phyloP scores from a whole-genome alignment of 2,329 filamentous ascomycete species.

The Bipolaris zeicola region DNA sequence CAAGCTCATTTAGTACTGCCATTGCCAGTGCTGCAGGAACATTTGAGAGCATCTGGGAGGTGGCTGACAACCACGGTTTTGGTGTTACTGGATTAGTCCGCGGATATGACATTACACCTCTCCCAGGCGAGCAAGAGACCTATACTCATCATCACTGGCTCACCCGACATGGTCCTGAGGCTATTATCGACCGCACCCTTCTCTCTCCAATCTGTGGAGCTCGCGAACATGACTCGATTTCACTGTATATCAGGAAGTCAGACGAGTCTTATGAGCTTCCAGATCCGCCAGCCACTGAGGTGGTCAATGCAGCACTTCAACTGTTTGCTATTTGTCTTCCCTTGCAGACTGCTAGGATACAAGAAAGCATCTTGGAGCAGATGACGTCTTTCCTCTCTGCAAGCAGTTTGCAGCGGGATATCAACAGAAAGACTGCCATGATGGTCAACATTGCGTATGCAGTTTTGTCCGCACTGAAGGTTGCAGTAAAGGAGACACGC shows the following conservation, averaged over 20 bases:
- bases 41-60: slow-evolving; percentile 94
- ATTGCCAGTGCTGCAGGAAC: slow-evolving; percentile 88
- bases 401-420: slow-evolving; percentile 78
- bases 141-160: slow-evolving; percentile 56
- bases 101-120: slow-evolving; percentile 72
- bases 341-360: slow-evolving; percentile 85
- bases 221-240: slow-evolving; percentile 85
- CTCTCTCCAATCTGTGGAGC: slow-evolving; percentile 75
- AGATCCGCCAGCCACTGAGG: slow-evolving; percentile 87
- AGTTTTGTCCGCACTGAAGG: slow-evolving; percentile 78
- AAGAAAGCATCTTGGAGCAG: slow-evolving; percentile 95
- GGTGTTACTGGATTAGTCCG: slow-evolving; percentile 85
- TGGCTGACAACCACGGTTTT: slow-evolving; percentile 92
- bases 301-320: slow-evolving; percentile 91
- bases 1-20: slow-evolving; percentile 83
- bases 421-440: slow-evolving; percentile 86
- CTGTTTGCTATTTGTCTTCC: slow-evolving; percentile 91
- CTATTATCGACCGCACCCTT: slow-evolving; percentile 63
- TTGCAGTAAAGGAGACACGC: slow-evolving; percentile 79
- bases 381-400: slow-evolving; percentile 88
- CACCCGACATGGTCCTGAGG: slow-evolving; percentile 64
- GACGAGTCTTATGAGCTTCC: slow-evolving; percentile 60
- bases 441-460: slow-evolving; percentile 87
- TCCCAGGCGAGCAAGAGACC: slow-evolving; percentile 64
- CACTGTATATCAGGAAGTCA: slow-evolving; percentile 70